phyloP scores from a whole-genome alignment of 208 protist species.

The Herpetomonas tarakana region DNA sequence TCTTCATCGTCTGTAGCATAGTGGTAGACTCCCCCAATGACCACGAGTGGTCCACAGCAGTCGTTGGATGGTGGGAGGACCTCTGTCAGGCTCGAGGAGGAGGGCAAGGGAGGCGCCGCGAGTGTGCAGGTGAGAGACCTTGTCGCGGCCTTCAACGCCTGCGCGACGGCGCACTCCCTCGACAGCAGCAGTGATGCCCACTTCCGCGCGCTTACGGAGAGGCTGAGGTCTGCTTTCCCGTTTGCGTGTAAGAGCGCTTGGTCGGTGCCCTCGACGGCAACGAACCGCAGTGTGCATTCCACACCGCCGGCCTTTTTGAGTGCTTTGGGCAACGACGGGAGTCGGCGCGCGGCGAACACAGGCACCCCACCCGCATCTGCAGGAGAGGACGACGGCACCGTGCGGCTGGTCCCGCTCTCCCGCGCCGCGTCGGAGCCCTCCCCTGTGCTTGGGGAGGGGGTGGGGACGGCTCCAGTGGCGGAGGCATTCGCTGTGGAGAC shows the following conservation, averaged over 20 bases:
- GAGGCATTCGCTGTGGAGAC: too few species aligned
- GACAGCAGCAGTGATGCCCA: neutral
- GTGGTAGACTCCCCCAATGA: too few species aligned
- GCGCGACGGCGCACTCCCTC: neutral
- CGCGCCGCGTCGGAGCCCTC: neutral
- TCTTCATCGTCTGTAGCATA: too few species aligned
- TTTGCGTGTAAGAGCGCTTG: neutral
- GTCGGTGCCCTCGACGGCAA: neutral
- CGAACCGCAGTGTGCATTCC: neutral
- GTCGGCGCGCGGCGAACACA: too few species aligned
- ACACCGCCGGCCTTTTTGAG: neutral
- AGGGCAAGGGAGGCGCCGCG: too few species aligned
- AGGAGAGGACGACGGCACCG: neutral
- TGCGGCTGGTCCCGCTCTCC: neutral
- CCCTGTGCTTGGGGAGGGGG: too few species aligned
- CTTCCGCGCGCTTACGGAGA: neutral
- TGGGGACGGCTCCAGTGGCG: too few species aligned
- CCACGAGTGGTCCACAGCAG: too few species aligned
- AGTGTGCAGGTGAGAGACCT: neutral
- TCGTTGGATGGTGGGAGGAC: too few species aligned
- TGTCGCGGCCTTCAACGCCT: neutral
- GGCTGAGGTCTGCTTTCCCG: neutral
- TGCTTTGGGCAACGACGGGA: too few species aligned
- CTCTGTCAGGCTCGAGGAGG: too few species aligned
- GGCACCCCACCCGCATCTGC: too few species aligned